phyloP scores from a whole-genome alignment of 306 rosid species.

The Prunus salicina region DNA sequence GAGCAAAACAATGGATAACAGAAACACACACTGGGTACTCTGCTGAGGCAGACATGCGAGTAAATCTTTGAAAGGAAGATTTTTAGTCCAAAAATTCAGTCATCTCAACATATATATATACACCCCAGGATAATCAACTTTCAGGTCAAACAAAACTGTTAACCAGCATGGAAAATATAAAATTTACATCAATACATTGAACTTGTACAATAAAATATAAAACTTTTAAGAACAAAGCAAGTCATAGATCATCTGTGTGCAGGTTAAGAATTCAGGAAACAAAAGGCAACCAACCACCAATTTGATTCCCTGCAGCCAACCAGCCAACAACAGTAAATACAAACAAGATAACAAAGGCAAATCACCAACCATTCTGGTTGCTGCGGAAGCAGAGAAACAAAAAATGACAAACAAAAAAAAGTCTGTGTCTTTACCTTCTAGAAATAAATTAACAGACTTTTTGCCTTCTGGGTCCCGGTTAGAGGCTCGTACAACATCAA shows the following conservation, averaged over 20 bases:
- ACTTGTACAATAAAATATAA: not conserved
- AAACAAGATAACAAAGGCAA: not conserved
- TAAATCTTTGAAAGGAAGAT: not conserved
- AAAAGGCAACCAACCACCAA: not conserved
- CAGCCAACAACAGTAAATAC: not conserved
- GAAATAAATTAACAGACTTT: not conserved
- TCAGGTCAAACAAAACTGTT: not conserved
- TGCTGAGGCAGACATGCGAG: not conserved
- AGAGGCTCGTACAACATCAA: not conserved
- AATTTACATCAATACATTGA: not conserved
- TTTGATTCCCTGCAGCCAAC: not conserved
- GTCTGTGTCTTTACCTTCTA: not conserved
- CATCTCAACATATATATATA: not conserved
- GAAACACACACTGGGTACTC: not conserved
- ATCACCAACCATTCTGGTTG: not conserved
- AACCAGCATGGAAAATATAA: not conserved
- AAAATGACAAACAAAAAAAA: not conserved
- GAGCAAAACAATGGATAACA: not conserved
- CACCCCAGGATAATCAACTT: not conserved
- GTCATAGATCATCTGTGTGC: not conserved
- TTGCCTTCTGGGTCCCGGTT: conserved; percentile 9
- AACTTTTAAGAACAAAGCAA: not conserved
- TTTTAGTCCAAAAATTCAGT: not conserved
- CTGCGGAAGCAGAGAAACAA: no score
- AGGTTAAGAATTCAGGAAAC: not conserved